Evolutionary conservation across 192 early-diverging fungal species (phyloP).

Genomic region (Ambispora gerdemannii): DNA sequence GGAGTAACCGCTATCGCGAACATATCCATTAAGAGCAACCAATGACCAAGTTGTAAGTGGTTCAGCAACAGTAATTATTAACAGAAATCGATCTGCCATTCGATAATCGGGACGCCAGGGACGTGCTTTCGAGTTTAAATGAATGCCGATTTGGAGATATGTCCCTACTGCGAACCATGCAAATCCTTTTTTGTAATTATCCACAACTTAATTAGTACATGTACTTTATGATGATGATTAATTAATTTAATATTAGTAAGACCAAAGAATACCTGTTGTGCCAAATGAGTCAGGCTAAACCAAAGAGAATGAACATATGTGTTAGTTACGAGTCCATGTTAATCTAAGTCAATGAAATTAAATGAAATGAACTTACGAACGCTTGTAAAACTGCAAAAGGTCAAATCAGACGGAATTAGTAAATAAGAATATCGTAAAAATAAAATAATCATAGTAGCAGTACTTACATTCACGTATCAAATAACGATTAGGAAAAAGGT

Average conservation of each 20-base stretch:
- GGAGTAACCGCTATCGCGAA: neutral
- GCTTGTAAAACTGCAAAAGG: neutral
- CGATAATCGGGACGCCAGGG: slow-evolving; percentile 1
- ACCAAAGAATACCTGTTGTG: neutral
- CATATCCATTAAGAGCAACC: neutral
- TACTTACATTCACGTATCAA: neutral
- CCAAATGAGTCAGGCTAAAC: neutral
- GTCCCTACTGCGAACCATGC: slow-evolving; percentile 14
- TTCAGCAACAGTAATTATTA: neutral
- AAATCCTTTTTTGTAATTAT: no score
- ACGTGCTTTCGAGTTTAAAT: neutral
- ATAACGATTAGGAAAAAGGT: neutral
- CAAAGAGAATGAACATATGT: neutral
- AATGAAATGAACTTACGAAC: neutral
- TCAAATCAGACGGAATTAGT: neutral
- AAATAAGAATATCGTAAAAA: neutral
- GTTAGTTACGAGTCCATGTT: no score
- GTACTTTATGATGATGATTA: no score
- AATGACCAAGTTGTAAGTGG: neutral
- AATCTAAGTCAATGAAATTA: neutral
- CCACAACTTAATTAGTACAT: no score
- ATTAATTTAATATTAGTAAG: no score
- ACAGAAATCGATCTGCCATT: slow-evolving; percentile 9
- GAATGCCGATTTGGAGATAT: slow-evolving; percentile 12
- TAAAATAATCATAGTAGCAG: neutral